Percentiles rank a stretch among this genome's conserved stretches.
phyloP scores from a whole-genome alignment of 2,329 filamentous ascomycete genomes.

The Fusarium multiceps region DNA sequence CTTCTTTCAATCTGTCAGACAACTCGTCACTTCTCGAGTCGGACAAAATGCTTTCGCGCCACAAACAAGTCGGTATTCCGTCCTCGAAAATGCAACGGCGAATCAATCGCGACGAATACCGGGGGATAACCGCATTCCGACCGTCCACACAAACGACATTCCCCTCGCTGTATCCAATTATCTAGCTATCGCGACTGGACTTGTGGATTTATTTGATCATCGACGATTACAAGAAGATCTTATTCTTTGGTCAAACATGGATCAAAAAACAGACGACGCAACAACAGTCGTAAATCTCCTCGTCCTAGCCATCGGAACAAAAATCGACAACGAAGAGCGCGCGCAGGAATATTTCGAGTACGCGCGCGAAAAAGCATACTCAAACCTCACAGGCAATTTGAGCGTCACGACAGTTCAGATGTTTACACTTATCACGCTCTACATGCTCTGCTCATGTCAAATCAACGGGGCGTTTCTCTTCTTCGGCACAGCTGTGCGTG shows the following conservation, averaged over 20 bases:
- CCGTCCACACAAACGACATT: slow-evolving; percentile 46
- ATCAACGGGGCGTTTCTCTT: slow-evolving; percentile 67
- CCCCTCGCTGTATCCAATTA: slow-evolving; percentile 51
- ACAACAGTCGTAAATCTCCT: slow-evolving; percentile 60
- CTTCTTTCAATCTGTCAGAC: slow-evolving; percentile 65
- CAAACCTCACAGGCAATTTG: slow-evolving; percentile 58
- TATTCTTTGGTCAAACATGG: slow-evolving; percentile 54
- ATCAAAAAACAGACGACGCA: slow-evolving; percentile 51
- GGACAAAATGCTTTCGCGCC: slow-evolving; percentile 63
- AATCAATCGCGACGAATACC: slow-evolving; percentile 37
- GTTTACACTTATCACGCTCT: slow-evolving; percentile 63
- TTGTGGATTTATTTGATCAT: slow-evolving; percentile 62
- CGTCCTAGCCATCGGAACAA: slow-evolving; percentile 62
- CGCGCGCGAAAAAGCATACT: slow-evolving; percentile 59
- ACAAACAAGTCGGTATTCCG: slow-evolving; percentile 61
- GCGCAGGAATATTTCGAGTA: slow-evolving; percentile 62
- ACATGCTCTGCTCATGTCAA: slow-evolving; percentile 66
- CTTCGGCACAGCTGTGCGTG: slow-evolving; percentile 64
- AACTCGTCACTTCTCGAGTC: slow-evolving; percentile 62
- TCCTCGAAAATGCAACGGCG: slow-evolving; percentile 58
- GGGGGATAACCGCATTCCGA: slow-evolving; percentile 42
- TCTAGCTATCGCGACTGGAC: slow-evolving; percentile 55
- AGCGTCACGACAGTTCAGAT: slow-evolving; percentile 62
- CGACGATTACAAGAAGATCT: slow-evolving; percentile 55
- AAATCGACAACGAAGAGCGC: slow-evolving; percentile 54